Evolutionary conservation across 2,329 filamentous ascomycete genomes (phyloP).

Genomic region (Drechslerella coelobrocha): DNA sequence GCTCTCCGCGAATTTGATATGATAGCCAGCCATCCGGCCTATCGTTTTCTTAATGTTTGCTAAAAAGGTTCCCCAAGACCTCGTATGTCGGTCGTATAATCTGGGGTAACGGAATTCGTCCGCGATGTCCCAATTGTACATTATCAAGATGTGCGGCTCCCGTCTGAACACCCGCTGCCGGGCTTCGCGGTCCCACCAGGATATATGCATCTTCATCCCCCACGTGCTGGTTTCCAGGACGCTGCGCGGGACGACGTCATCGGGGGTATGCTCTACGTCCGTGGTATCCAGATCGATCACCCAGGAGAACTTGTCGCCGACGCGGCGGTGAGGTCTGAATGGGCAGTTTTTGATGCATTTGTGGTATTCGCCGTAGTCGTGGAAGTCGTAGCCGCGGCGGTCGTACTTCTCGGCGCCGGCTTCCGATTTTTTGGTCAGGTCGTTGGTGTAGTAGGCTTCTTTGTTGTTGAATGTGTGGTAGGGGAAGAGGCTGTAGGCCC

Average conservation of each 20-base stretch:
- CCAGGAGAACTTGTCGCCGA: slow-evolving; percentile 42
- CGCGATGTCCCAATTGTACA: neutral
- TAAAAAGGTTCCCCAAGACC: slow-evolving; percentile 2
- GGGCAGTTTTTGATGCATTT: slow-evolving; percentile 38
- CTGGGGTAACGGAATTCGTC: slow-evolving; percentile 11
- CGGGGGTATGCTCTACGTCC: slow-evolving; percentile 7
- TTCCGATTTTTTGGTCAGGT: neutral
- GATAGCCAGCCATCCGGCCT: neutral
- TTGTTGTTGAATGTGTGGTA: slow-evolving; percentile 36
- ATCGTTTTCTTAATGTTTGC: slow-evolving; percentile 6
- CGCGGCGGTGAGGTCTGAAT: slow-evolving; percentile 27
- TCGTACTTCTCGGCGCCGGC: slow-evolving; percentile 27
- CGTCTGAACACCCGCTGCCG: slow-evolving; percentile 9
- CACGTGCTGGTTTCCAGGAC: slow-evolving; percentile 24
- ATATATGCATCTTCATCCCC: slow-evolving; percentile 41
- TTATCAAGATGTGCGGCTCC: neutral
- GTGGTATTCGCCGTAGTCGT: slow-evolving; percentile 19
- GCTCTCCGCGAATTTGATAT: slow-evolving; percentile 7
- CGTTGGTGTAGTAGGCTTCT: slow-evolving; percentile 12
- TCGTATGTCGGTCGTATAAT: slow-evolving; percentile 14
- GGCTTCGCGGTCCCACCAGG: slow-evolving; percentile 18
- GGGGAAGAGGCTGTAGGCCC: slow-evolving; percentile 41
- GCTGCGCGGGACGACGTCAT: neutral
- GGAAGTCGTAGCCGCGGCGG: slow-evolving; percentile 18
- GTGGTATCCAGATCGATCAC: slow-evolving; percentile 36